Evolutionary conservation across 306 rosid species (phyloP).

Genomic region (cucumber (Cucumis sativus)): DNA sequence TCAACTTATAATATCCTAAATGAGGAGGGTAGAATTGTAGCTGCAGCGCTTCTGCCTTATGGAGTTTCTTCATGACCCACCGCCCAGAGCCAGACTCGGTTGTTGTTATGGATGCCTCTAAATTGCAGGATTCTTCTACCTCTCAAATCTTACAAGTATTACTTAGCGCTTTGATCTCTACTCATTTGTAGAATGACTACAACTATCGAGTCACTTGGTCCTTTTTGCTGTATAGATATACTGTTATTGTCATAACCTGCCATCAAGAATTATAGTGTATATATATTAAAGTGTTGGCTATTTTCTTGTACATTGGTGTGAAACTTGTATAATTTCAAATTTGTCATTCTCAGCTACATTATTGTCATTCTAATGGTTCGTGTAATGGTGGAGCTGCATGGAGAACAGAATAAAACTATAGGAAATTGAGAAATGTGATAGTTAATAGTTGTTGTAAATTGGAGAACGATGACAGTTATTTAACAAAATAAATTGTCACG

Average conservation of each 20-base stretch:
- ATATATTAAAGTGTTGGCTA: too few relatives aligned
- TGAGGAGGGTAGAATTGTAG: conserved; percentile 90
- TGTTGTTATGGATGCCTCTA: background rate
- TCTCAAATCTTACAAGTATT: background rate
- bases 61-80: conserved; percentile 50
- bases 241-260: background rate
- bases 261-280: background rate
- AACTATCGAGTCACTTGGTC: background rate
- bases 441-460: too few relatives aligned
- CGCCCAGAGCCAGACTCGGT: background rate
- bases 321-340: too few relatives aligned
- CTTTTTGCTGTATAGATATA: background rate
- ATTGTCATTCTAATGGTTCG: too few relatives aligned
- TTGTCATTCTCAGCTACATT: too few relatives aligned
- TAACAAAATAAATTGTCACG: too few relatives aligned
- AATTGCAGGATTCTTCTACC: background rate
- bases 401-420: too few relatives aligned
- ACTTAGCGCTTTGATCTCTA: background rate
- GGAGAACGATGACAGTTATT: too few relatives aligned
- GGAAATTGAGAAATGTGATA: too few relatives aligned
- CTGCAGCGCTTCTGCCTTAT: conserved; percentile 75
- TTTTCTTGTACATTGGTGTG: too few relatives aligned
- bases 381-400: too few relatives aligned
- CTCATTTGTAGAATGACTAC: background rate
- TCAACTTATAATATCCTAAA: conserved; percentile 89